Evolutionary conservation across 164 flowering plant species (phyloP).

Genomic region (Stephania yunnanensis): DNA sequence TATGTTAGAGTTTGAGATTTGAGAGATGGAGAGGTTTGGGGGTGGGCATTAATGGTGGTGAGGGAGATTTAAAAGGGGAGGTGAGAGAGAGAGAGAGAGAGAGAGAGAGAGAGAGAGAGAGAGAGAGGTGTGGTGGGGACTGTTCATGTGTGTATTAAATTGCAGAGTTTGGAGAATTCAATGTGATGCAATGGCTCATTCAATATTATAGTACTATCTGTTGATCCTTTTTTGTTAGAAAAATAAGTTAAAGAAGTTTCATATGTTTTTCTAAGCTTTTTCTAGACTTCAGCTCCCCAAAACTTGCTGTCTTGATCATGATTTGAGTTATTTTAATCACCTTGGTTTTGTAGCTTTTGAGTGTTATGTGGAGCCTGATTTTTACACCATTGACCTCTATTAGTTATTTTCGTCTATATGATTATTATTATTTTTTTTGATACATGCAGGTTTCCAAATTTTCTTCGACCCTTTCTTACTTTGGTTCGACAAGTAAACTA

Average conservation of each 20-base stretch:
- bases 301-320: slow-evolving; percentile 12
- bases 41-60: slow-evolving; percentile 26
- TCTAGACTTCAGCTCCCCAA: slow-evolving; percentile 4
- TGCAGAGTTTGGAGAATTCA: slow-evolving; percentile 16
- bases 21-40: slow-evolving; percentile 6
- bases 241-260: not conserved
- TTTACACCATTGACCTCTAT: not conserved
- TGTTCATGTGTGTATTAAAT: slow-evolving; percentile 22
- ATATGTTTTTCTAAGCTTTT: not conserved
- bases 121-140: slow-evolving; percentile 20
- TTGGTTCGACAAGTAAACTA: no score
- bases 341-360: not conserved
- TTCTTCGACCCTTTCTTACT: no score
- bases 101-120: slow-evolving; percentile 20
- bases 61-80: slow-evolving; percentile 22
- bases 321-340: not conserved
- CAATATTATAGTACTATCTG: slow-evolving; percentile 5
- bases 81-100: slow-evolving; percentile 14
- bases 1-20: not conserved
- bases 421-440: no score
- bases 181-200: slow-evolving; percentile 20
- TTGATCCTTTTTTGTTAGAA: not conserved
- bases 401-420: not conserved
- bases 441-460: no score
- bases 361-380: not conserved